A percentile compares a stretch with the other conserved stretches of the same genome.
Evolutionary conservation across 176 grass and related monocot genomes (phyloP).

Genomic region (Pharus latifolius): DNA sequence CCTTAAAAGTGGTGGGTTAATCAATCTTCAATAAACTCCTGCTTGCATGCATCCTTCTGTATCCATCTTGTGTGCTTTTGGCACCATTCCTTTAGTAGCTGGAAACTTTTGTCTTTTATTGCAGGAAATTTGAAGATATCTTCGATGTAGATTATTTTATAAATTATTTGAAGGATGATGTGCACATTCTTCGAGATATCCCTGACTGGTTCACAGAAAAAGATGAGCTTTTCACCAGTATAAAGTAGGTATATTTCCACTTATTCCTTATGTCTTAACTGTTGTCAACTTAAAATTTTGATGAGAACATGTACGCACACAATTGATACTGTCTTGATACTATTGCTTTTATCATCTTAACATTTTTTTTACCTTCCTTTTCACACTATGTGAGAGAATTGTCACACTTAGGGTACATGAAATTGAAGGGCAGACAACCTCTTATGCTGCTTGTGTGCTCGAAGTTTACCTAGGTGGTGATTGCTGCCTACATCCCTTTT

Average conservation of each 20-base stretch:
- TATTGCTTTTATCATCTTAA: neutral
- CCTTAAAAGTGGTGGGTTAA: no score
- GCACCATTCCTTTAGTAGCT: neutral
- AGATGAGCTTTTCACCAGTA: conserved; percentile 93
- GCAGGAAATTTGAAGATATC: conserved; percentile 97
- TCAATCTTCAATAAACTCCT: neutral
- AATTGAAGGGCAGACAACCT: neutral
- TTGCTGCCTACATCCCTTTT: no score
- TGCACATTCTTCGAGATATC: conserved; percentile 71
- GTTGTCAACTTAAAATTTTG: neutral
- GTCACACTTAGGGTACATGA: neutral
- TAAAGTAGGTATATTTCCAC: conserved; percentile 46
- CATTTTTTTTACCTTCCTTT: no score
- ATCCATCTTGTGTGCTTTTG: neutral
- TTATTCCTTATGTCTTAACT: neutral
- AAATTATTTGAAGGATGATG: conserved; percentile 97
- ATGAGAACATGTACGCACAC: neutral
- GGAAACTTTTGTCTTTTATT: conserved; percentile 16
- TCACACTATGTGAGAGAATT: neutral
- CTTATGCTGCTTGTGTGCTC: neutral
- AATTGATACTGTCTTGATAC: neutral
- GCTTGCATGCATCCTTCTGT: neutral
- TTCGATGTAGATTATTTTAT: conserved; percentile 99
- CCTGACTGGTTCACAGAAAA: conserved; percentile 98
- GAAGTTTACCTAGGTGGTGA: no score